A percentile compares a stretch with the other conserved stretches of the same genome.
phyloP scores from a whole-genome alignment of 441 rosid species.

The Erysimum cheiri region DNA sequence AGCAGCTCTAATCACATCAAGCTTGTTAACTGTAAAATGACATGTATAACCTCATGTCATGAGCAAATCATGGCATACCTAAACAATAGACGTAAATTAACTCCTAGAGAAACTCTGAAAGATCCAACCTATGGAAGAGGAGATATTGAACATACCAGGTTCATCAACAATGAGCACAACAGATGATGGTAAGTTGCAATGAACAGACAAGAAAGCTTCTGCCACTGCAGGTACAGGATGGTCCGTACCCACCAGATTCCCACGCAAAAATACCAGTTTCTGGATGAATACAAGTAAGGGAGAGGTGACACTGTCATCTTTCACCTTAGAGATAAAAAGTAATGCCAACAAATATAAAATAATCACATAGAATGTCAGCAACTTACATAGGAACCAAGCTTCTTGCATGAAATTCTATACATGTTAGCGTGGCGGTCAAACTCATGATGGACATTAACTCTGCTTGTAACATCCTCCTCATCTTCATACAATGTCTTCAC shows the following conservation, averaged over 20 bases:
- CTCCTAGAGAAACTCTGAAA: constrained; percentile 20
- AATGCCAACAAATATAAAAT: constrained; percentile 17
- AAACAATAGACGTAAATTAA: constrained; percentile 5
- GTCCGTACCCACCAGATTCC: constrained; percentile 81
- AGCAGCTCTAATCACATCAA: constrained; percentile 63
- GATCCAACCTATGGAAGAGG: constrained; percentile 24
- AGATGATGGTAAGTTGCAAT: constrained; percentile 79
- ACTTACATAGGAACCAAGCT: constrained; percentile 77
- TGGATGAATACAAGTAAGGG: constrained; percentile 48
- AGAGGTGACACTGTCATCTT: constrained; percentile 39
- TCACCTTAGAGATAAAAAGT: background rate
- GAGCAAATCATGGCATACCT: constrained; percentile 21
- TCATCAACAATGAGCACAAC: constrained; percentile 85
- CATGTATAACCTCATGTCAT: constrained; percentile 39
- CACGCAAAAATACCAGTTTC: constrained; percentile 80
- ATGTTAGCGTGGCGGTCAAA: constrained; percentile 51
- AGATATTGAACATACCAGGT: constrained; percentile 67
- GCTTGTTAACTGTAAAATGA: constrained; percentile 70
- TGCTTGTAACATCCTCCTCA: constrained; percentile 45
- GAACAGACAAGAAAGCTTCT: constrained; percentile 63
- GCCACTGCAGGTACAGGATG: constrained; percentile 85
- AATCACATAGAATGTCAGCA: constrained; percentile 24
- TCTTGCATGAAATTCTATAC: constrained; percentile 72
- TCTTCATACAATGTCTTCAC: constrained; percentile 59
- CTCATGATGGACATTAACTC: constrained; percentile 54